Base-by-base conservation (phyloP, 139 green algal species). In the Chlorella sp. region DNA sequence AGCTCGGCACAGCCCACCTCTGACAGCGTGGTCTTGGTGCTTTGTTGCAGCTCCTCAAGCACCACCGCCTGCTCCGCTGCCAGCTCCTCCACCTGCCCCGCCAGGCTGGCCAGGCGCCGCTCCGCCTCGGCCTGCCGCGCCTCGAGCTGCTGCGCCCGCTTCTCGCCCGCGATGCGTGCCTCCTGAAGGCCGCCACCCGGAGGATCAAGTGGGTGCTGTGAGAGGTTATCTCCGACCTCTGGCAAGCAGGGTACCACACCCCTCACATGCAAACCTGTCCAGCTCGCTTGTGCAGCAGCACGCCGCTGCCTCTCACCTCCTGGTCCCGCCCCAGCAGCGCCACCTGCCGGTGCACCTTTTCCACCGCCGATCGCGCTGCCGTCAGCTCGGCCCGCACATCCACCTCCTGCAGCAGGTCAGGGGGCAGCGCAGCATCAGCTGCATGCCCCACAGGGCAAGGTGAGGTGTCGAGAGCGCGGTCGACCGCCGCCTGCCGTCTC, bases 121-220 rank as follows among this genome's bases (percentile, higher is more conserved):
- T 78, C 60, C 25, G 27, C 45, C 17, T 62, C 61, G 1, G 67
- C 65, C 65, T 77, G 73, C 41, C 72, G 79, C 42, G 48, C 42
- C 51, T 84, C 78, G 71, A 80, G 48, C 63, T 79, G 61, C 71
- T 83, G 71, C 60, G 76, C 33, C 42, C 77, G 65, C 58, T 63
- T 58, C 40, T 75, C 77, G 11, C 48, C 8, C 61, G 63, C 51
- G 7, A 80, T 74, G 64, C 64, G 65, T 14, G 35, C 60, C 50
- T 83, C 60, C 29, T 75, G n/a, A n/a, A n/a, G n/a, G n/a, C n/a
- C n/a, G n/a, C n/a, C n/a, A n/a, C n/a, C n/a, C n/a, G n/a, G n/a
- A n/a, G n/a, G n/a, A n/a, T n/a, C n/a, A n/a, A n/a, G n/a, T n/a
- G n/a, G n/a, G n/a, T n/a, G n/a, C n/a, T n/a, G n/a, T n/a, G n/a